Base-by-base conservation (phyloP, 2,329 filamentous ascomycete species). In the Neonectria sp. region DNA sequence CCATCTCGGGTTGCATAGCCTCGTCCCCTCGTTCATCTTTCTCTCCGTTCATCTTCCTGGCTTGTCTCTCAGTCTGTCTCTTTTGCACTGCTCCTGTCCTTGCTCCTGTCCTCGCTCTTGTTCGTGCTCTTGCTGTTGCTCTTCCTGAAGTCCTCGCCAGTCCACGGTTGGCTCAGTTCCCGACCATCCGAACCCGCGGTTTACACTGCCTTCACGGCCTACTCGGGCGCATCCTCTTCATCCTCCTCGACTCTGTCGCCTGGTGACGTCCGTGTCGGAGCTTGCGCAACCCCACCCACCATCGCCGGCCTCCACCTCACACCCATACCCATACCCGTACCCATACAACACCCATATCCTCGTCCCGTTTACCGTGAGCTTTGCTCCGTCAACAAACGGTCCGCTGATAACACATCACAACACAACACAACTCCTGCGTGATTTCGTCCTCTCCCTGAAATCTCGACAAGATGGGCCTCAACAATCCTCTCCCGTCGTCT, bases 401-500 rank as follows among this genome's bases (percentile, higher is more conserved):
- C 48, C 43, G 40, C 45, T 15, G 11, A 53, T 27, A 51, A 25
- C 62, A 46, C 15, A 58, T 31, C 49, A 55, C 31, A 43, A 55
- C 40, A 45, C 43, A 51, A 40, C 60, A 31, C 52, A 46, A n/a
- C 31, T 53, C 57, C 55, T 43, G 60, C 31, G 37, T 57, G 48
- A 59, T 43, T 55, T 49, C 49, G 52, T 25, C 37, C 35, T 29
- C 37, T 35, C 37, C 37, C 58, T 57, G 56, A 40, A 59, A 62
- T 35, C 49, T 40, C 51, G 64, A 46, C 67, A 71, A 67, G 33
- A 91, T 91, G 88, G 90, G 90, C 75, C 84, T 92, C 81, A 86
- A 92, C 78, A 92, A 91, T 75, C 90, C 90, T 72, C 86, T 92
- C 68, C 90, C 90, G 79, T 88, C 89, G 79, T 91, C 89, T 72